phyloP scores from a whole-genome alignment of 208 protist species.

The Trypanosoma theileri region DNA sequence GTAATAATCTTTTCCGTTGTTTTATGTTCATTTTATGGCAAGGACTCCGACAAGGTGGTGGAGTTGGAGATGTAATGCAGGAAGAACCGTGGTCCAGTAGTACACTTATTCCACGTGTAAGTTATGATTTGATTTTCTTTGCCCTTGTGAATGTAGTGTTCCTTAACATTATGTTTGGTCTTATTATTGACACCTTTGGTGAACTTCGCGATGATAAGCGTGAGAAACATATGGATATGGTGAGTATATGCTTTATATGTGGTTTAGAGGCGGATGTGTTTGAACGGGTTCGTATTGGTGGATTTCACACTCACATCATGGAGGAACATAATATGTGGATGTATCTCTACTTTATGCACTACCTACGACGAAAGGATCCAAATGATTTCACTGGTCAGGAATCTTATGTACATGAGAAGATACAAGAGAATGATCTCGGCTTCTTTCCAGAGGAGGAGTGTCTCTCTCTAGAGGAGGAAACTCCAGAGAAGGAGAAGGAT shows the following conservation, averaged over 20 bases:
- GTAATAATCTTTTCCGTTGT: slow-evolving; percentile 63
- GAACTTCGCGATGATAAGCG: slow-evolving; percentile 87
- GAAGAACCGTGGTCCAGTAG: slow-evolving; percentile 51
- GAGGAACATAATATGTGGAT: slow-evolving; percentile 95
- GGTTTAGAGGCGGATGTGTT: slow-evolving; percentile 81
- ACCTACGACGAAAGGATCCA: slow-evolving; percentile 77
- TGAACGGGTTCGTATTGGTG: slow-evolving; percentile 61
- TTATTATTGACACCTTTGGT: slow-evolving; percentile 94
- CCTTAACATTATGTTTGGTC: slow-evolving; percentile 94
- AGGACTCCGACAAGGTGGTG: slow-evolving; percentile 75
- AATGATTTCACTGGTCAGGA: slow-evolving; percentile 85
- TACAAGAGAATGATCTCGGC: slow-evolving; percentile 46
- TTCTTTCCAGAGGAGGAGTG: slow-evolving; percentile 82
- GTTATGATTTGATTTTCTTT: slow-evolving; percentile 93
- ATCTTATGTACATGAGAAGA: slow-evolving; percentile 68
- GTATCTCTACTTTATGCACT: slow-evolving; percentile 93
- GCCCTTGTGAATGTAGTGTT: slow-evolving; percentile 92
- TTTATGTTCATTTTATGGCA: slow-evolving; percentile 78
- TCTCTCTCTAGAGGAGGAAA: slow-evolving; percentile 37
- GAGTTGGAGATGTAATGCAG: slow-evolving; percentile 81
- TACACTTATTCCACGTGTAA: slow-evolving; percentile 48
- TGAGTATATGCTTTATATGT: slow-evolving; percentile 93
- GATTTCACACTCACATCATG: slow-evolving; percentile 86
- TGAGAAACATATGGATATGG: slow-evolving; percentile 75
- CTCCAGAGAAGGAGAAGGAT: background rate